These are phyloP conservation scores for Chaetomidium leptoderma DNA, from an alignment of 495 filamentous ascomycete genomes.

Conservation along the genomic window DNA sequence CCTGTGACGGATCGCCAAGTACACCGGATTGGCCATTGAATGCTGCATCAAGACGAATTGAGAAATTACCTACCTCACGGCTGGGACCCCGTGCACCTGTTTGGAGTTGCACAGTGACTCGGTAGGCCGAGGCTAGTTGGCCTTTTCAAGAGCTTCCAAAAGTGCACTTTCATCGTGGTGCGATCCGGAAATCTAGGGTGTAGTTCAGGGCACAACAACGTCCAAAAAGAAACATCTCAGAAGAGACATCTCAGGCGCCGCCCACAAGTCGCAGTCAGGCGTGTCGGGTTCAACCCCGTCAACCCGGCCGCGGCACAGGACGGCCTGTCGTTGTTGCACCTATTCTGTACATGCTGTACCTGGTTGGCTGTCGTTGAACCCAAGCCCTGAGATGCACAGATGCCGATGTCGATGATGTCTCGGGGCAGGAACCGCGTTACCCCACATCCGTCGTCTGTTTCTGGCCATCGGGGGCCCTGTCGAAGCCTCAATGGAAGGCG, in stretches of 20 bases:
- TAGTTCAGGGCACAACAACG: neutral
- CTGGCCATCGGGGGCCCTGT: neutral
- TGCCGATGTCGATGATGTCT: neutral
- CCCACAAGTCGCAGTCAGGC: neutral
- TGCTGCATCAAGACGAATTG: conserved; percentile 13
- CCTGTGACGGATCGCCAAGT: conserved; percentile 3
- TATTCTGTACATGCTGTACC: neutral
- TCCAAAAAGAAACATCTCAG: neutral
- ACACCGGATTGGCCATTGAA: conserved; percentile 5
- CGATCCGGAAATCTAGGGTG: too few species aligned
- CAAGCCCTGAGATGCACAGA: neutral
- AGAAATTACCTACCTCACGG: conserved; percentile 1
- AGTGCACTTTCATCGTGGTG: too few species aligned
- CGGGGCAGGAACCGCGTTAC: neutral
- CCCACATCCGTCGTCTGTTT: neutral
- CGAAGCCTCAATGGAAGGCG: neutral
- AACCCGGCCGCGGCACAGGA: conserved; percentile 11
- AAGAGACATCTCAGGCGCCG: too few species aligned
- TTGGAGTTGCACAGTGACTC: too few species aligned
- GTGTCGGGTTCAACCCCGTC: conserved; percentile 18
- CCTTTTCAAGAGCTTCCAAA: too few species aligned
- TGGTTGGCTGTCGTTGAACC: too few species aligned
- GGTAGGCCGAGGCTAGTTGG: too few species aligned
- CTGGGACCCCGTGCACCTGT: neutral
- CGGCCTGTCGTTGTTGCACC: neutral